Evolutionary conservation across 768 basidiomycete species (phyloP), one percentile per base, ranked within the genome.

Genomic region (Tricholoma sp.): DNA sequence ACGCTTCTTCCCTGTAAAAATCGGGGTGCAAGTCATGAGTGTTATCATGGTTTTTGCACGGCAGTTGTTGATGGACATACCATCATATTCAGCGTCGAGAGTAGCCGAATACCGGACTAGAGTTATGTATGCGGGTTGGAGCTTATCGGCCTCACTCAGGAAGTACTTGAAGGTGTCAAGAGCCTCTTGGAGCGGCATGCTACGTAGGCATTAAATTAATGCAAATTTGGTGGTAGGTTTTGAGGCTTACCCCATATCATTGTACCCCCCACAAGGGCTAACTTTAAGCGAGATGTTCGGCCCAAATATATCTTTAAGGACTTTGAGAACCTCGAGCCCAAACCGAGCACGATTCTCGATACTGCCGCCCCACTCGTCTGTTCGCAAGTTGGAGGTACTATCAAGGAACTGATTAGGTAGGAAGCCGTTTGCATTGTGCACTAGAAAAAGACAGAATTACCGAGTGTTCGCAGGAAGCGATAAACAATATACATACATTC

Each of bases 321-420:
- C 79, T 54, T 80, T 77, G 18, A 82, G 63, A 44, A 81, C 72
- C 63, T 83, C 80, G 4, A 82, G 72, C 0, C 70, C 72, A 63
- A 87, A 84, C 3, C 81, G 70, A 1, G 75, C 64, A n/a, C 85
- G 76, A 65, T 83, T 83, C 67, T 83, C 80, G 41, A 79, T 57
- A 39, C 75, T 78, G 4, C 85, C 86, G 8, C 85, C 85, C 73
- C 80, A 88, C 53, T 76, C 64, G 68, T 84, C 84, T 12, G 76
- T 80, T 17, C 83, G 76, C 36, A 73, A 62, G 67, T 85, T 84
- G 17, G 76, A 65, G 2, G 65, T 72, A 49, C 63, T 67, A 56
- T 83, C 79, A 15, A 81, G 65, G 72, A 84, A 83, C 57, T 84
- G 80, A 55, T 76, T 68, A 33, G 76, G 53, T 10, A 80, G 65